phyloP scores from a whole-genome alignment of 176 grass and related monocot species.

The Oryza longistaminata region DNA sequence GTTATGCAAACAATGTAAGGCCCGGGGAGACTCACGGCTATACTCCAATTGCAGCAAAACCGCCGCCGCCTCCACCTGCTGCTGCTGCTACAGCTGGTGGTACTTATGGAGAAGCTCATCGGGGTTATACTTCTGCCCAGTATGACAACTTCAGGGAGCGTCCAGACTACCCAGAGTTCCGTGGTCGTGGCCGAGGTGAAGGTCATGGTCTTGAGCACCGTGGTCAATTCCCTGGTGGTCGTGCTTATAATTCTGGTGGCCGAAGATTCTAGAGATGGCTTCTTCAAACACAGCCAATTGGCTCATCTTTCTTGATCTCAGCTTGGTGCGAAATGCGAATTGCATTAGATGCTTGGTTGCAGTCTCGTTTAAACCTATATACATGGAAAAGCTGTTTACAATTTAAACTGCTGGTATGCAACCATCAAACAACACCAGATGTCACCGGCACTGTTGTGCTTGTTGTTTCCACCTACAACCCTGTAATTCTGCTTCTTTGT shows the following conservation, averaged over 20 bases:
- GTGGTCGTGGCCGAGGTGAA: constrained; percentile 46
- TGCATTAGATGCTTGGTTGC: constrained; percentile 20
- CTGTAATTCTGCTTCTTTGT: not conserved
- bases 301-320: constrained; percentile 12
- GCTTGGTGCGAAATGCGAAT: not conserved
- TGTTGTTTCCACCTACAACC: not conserved
- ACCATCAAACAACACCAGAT: not conserved
- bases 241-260: constrained; percentile 77
- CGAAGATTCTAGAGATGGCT: constrained; percentile 52
- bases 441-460: not conserved
- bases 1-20: constrained; percentile 46
- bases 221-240: constrained; percentile 60
- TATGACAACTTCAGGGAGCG: constrained; percentile 47
- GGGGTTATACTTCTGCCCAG: constrained; percentile 53
- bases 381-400: not conserved
- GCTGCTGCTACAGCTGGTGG: constrained; percentile 28
- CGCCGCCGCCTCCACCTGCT: constrained; percentile 9
- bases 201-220: constrained; percentile 55
- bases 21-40: constrained; percentile 48
- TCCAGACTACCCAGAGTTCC: constrained; percentile 51
- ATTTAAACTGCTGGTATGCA: not conserved
- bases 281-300: not conserved
- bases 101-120: constrained; percentile 55
- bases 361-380: constrained; percentile 4
- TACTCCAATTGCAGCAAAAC: constrained; percentile 27